Percentiles rank a stretch among this genome's conserved stretches.
phyloP scores from a whole-genome alignment of 164 flowering plant genomes.

The Santalum album region DNA sequence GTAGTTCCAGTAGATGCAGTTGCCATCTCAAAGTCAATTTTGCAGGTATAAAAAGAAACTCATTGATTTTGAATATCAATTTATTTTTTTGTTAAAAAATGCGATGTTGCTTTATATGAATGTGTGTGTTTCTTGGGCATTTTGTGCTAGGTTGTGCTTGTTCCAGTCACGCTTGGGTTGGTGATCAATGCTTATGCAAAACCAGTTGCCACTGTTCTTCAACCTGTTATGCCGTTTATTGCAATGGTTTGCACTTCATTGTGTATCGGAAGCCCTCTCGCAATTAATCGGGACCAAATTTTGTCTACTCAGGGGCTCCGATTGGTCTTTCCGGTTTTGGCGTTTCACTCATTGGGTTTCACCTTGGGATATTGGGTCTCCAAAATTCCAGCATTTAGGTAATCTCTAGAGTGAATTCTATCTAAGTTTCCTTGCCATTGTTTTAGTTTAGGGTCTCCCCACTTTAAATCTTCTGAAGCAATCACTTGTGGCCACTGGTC shows the following conservation, averaged over 20 bases:
- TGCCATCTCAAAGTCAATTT: conserved; percentile 94
- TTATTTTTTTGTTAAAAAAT: no score
- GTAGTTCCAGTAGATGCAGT: conserved; percentile 89
- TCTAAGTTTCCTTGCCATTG: no score
- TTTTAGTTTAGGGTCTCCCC: no score
- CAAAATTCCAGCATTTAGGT: conserved; percentile 70
- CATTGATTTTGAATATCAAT: not conserved
- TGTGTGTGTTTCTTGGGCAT: not conserved
- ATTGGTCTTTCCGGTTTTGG: conserved; percentile 63
- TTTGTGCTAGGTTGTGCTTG: conserved; percentile 69
- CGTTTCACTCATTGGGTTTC: conserved; percentile 71
- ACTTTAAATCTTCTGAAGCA: no score
- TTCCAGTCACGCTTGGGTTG: conserved; percentile 72
- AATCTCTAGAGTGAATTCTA: no score
- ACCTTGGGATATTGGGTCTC: conserved; percentile 75
- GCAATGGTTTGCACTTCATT: conserved; percentile 92
- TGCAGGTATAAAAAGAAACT: conserved; percentile 45
- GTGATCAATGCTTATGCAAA: conserved; percentile 85
- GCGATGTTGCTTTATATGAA: no score
- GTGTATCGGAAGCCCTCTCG: conserved; percentile 96
- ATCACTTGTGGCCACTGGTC: no score
- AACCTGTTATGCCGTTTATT: conserved; percentile 87
- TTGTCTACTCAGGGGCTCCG: conserved; percentile 68
- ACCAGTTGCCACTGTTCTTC: conserved; percentile 55
- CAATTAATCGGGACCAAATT: conserved; percentile 67